A percentile compares a stretch with the other conserved stretches of the same genome.
Conservation (phyloP, 495 filamentous ascomycete genomes). For the Aspergillus asperescens region DNA sequence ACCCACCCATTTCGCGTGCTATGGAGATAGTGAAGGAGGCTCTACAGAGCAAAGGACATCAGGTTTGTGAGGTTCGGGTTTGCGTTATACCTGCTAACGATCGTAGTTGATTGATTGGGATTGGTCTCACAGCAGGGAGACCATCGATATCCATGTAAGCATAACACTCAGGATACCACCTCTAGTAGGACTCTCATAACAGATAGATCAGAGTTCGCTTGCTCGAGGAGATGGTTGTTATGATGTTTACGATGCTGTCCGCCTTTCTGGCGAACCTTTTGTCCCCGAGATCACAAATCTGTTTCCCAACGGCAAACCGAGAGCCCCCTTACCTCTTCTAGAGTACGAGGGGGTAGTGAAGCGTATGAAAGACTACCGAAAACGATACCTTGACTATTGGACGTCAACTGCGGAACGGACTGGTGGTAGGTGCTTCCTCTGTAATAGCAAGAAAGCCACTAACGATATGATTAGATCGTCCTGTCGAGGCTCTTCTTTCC, state of each 20-base stretch:
- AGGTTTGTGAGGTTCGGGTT: not conserved
- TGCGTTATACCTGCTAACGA: not conserved
- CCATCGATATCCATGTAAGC: conserved; percentile 8
- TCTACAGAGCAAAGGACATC: not conserved
- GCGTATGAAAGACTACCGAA: conserved; percentile 3
- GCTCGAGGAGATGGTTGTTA: conserved; percentile 6
- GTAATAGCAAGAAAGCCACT: not conserved
- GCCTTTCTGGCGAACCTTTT: conserved; percentile 3
- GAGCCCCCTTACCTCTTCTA: not conserved
- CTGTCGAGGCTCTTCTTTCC: conserved; percentile 6
- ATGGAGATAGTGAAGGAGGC: conserved; percentile 8
- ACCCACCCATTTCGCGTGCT: conserved; percentile 6
- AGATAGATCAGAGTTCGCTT: not conserved
- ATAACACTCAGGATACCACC: too few relatives aligned
- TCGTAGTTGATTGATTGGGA: conserved; percentile 6
- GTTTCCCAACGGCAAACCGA: conserved; percentile 8
- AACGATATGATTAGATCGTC: not conserved
- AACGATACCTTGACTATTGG: conserved; percentile 6
- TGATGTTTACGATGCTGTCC: conserved; percentile 6
- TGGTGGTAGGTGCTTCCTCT: not conserved
- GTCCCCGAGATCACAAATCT: conserved; percentile 4
- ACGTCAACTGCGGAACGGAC: conserved; percentile 5
- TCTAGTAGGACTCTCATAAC: not conserved
- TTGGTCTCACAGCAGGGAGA: conserved; percentile 2
- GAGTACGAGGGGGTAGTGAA: conserved; percentile 3